These are phyloP conservation scores for Erysiphe neolycopersici DNA, from an alignment of 2,329 filamentous ascomycete genomes.

Conservation along the genomic window DNA sequence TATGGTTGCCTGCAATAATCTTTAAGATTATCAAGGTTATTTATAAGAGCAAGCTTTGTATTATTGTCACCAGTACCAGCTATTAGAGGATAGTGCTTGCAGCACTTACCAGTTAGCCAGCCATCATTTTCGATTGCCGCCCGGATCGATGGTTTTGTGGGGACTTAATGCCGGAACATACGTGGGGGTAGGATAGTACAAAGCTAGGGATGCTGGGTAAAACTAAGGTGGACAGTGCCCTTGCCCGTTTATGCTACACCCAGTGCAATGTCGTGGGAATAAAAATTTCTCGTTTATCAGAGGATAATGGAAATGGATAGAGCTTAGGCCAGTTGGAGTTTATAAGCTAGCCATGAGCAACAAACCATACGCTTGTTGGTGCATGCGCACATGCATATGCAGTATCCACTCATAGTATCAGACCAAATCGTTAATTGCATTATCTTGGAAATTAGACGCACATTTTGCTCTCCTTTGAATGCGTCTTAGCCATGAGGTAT, in stretches of 20 bases:
- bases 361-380: not conserved
- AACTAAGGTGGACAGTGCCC: not conserved
- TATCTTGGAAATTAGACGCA: not conserved
- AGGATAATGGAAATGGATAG: not conserved
- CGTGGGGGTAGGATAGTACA: not conserved
- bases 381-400: not conserved
- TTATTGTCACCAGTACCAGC: not conserved
- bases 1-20: too few species aligned
- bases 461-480: not conserved
- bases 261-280: not conserved
- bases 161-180: not conserved
- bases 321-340: not conserved
- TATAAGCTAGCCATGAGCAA: not conserved
- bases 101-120: not conserved
- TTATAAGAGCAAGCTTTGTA: too few species aligned
- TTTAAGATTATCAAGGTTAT: too few species aligned
- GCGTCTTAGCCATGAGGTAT: not conserved
- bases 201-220: not conserved
- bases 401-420: not conserved
- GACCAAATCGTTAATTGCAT: not conserved
- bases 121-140: not conserved
- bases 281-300: not conserved
- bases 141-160: not conserved
- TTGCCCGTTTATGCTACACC: not conserved
- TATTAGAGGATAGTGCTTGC: not conserved